Evolutionary conservation across 2,329 filamentous ascomycete species (phyloP).

Genomic region (Penicillium sp.): DNA sequence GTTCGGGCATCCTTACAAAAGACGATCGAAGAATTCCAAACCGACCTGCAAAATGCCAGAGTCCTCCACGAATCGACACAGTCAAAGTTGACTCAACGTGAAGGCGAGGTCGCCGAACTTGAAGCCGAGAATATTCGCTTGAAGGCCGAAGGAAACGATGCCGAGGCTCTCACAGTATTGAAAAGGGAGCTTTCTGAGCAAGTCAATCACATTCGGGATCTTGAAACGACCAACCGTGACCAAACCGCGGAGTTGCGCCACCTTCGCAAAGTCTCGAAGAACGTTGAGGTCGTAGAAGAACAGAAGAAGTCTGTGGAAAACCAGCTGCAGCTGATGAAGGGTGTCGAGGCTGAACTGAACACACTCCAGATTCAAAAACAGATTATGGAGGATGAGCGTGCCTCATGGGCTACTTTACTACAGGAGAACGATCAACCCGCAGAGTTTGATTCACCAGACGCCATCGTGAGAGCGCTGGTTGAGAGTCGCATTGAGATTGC

Average conservation of each 20-base stretch:
- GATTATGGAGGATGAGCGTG: slow-evolving; percentile 82
- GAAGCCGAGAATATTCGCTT: slow-evolving; percentile 82
- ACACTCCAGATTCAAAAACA: slow-evolving; percentile 82
- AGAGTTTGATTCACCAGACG: slow-evolving; percentile 86
- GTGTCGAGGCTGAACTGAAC: slow-evolving; percentile 72
- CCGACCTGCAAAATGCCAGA: slow-evolving; percentile 57
- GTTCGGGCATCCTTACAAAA: slow-evolving; percentile 61
- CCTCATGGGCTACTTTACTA: slow-evolving; percentile 84
- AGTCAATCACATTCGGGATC: slow-evolving; percentile 81
- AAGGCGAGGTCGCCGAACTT: slow-evolving; percentile 70
- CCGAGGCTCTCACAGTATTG: slow-evolving; percentile 81
- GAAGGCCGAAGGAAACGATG: slow-evolving; percentile 84
- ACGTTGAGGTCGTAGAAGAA: slow-evolving; percentile 92
- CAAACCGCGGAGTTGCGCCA: slow-evolving; percentile 79
- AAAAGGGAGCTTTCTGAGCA: slow-evolving; percentile 88
- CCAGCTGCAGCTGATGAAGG: slow-evolving; percentile 73
- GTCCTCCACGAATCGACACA: slow-evolving; percentile 64
- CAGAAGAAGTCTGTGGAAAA: slow-evolving; percentile 84
- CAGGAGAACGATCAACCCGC: slow-evolving; percentile 65
- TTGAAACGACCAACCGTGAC: slow-evolving; percentile 80
- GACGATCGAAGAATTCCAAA: slow-evolving; percentile 53
- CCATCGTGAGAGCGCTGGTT: slow-evolving; percentile 79
- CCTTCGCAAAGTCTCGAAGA: slow-evolving; percentile 77
- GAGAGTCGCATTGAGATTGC: slow-evolving; percentile 79
- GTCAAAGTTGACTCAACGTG: slow-evolving; percentile 67